Base-by-base conservation (phyloP, 164 flowering plant genomes). In the Aristolochia contorta region DNA sequence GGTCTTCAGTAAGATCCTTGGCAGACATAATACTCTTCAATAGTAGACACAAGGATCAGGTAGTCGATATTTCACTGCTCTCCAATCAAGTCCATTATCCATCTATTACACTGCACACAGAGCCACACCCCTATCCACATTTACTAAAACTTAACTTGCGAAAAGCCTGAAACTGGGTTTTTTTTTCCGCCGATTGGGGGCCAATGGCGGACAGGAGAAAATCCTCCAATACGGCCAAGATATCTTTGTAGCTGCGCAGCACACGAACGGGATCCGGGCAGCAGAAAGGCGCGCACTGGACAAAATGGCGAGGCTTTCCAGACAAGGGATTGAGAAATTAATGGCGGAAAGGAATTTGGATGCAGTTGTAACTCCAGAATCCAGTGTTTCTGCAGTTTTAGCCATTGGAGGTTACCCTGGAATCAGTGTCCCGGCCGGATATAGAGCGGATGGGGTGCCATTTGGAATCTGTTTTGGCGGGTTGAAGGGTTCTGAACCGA, bases 11-110 rank as follows among this genome's bases (percentile, higher is more conserved):
- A 8, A 58, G 80, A 41, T 72, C 84, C 4, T 60, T 84, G 24
- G 75, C 84, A 13, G 86, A 84, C 22, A 54, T 77, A 3, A 84
- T 84, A 15, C 70, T 76, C 56, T 84, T 79, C 79, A 84, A 84
- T 65, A 15, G 57, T 23, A 74, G 73, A 19, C 22, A 47, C 66
- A 23, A 82, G 0, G 71, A 67, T 2, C 18, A 64, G 82, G 93
- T 84, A 58, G 0, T 56, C 14, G 5, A 27, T 27, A 27, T 27
- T 27, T 27, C 30, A 27, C 30, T 27, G 30, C 30, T 27, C 30
- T 27, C 30, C 30, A 27, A n/a, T n/a, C n/a, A n/a, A n/a, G n/a
- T n/a, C n/a, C n/a, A n/a, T n/a, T n/a, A n/a, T n/a, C n/a, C n/a
- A n/a, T n/a, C n/a, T n/a, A n/a, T n/a, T n/a, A n/a, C n/a, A n/a